Evolutionary conservation across 192 early-diverging fungal species (phyloP), one percentile per base, ranked within the genome.

Genomic region (Rhizophagus clarus): DNA sequence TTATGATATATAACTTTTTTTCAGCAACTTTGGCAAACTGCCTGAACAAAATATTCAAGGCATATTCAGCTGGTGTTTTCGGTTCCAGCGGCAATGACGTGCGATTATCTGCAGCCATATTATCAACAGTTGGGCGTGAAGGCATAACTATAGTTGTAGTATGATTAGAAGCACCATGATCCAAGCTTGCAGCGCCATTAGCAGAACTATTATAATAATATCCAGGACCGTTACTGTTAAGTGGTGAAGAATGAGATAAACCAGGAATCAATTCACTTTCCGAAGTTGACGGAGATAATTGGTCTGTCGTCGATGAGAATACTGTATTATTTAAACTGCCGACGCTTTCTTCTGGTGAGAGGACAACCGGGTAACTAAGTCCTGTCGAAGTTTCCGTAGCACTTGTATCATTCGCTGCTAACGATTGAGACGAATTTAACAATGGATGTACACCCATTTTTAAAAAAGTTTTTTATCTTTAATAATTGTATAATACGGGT

Each of bases 21-120:
- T 91, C 88, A 0, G 91, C 91, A 69, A 85, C 81, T 40, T 86
- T 84, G n/a, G 85, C 88, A 82, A 92, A 92, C 49, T 91, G 87
- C 20, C 82, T 87, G 74, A 88, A 87, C 28, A 92, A 80, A 70
- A 88, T 84, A 47, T 84, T 82, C 29, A 92, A 76, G 11, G 89
- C 89, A 87, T 88, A 89, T 29, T 88, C 88, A 9, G 90, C 85
- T 22, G 88, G 88, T 29, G 84, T 85, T 47, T 88, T 82, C 61
- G 82, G 79, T 40, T 87, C 84, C 32, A 82, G 74, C 12, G 80
- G 77, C 51, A 79, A 51, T 3, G 79, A 24, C 2, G 73, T 40
- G 26, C 51, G 29, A 42, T 63, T 76, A 24, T 42, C 61, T 61
- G 26, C 22, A 49, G 11, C 14, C n/a, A 37, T 42, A 26, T 49